Conservation (phyloP, 257 asterid species). For the Plantago major region DNA sequence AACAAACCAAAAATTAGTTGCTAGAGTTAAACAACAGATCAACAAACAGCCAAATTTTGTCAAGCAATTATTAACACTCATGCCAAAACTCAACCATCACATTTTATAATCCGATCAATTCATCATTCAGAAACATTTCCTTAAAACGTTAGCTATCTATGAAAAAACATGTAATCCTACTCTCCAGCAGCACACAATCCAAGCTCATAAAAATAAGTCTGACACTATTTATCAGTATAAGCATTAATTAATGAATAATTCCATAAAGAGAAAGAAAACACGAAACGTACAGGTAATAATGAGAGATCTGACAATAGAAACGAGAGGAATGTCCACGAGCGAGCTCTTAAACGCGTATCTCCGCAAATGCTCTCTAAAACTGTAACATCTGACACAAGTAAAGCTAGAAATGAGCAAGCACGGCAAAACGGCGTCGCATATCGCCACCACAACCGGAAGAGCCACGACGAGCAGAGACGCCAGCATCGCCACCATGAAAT, state of each 20-base stretch:
- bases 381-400: constrained; percentile 66
- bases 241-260: not conserved
- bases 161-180: not conserved
- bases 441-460: constrained; percentile 74
- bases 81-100: not conserved
- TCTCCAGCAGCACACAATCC: not conserved
- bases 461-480: constrained; percentile 69
- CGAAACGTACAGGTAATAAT: constrained; percentile 59
- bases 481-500: constrained; percentile 79
- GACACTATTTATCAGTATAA: not conserved
- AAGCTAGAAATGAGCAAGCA: constrained; percentile 69
- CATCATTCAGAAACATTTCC: too few species aligned
- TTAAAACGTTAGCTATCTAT: too few species aligned
- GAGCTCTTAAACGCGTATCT: constrained; percentile 87
- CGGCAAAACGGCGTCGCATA: constrained; percentile 67
- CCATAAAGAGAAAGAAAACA: not conserved
- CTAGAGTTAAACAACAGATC: constrained; percentile 1
- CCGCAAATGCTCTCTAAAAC: constrained; percentile 63
- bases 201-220: not conserved
- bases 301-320: constrained; percentile 82
- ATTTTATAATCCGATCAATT: not conserved
- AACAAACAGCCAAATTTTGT: not conserved
- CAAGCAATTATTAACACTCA: not conserved
- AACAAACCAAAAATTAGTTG: constrained; percentile 20
- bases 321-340: constrained; percentile 83